Evolutionary conservation across 306 rosid genomes (phyloP).

Genomic region (Datisca glomerata): DNA sequence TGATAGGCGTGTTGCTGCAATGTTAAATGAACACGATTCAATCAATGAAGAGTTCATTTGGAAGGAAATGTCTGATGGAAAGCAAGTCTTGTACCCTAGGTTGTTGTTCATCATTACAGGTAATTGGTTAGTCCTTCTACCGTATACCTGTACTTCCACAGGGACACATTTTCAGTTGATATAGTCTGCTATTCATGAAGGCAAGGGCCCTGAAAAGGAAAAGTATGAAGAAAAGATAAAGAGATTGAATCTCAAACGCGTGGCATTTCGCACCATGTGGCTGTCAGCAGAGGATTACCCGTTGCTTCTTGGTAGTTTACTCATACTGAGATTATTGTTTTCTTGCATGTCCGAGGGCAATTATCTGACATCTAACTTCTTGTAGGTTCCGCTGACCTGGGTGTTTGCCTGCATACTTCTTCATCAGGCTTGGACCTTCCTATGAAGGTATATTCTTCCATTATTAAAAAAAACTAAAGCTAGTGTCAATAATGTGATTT

Average conservation of each 20-base stretch:
- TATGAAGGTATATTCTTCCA: slow-evolving; percentile 57
- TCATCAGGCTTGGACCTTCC: slow-evolving; percentile 99
- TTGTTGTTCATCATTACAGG: slow-evolving; percentile 84
- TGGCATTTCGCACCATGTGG: slow-evolving; percentile 97
- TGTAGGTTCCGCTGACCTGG: slow-evolving; percentile 89
- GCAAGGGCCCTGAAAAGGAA: slow-evolving; percentile 89
- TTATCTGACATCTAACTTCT: slow-evolving; percentile 13
- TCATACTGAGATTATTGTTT: slow-evolving; percentile 8
- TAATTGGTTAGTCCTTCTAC: slow-evolving; percentile 6
- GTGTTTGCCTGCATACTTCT: slow-evolving; percentile 92
- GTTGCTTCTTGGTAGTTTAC: slow-evolving; percentile 54
- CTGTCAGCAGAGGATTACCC: slow-evolving; percentile 95
- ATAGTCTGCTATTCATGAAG: slow-evolving; percentile 26
- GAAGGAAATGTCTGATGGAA: slow-evolving; percentile 59
- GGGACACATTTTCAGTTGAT: slow-evolving; percentile 8
- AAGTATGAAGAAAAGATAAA: slow-evolving; percentile 75
- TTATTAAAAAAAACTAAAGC: background rate
- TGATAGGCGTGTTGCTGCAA: slow-evolving; percentile 92
- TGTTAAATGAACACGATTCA: slow-evolving; percentile 78
- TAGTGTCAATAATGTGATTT: background rate
- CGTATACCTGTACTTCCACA: slow-evolving; percentile 2
- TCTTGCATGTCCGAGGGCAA: slow-evolving; percentile 1
- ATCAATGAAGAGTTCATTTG: slow-evolving; percentile 54
- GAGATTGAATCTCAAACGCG: slow-evolving; percentile 69
- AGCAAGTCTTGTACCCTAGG: slow-evolving; percentile 67